Evolutionary conservation across 1,284 basidiomycete species (phyloP), one percentile per base, ranked within the genome.

Genomic region (Fomitopsis schrenkii): DNA sequence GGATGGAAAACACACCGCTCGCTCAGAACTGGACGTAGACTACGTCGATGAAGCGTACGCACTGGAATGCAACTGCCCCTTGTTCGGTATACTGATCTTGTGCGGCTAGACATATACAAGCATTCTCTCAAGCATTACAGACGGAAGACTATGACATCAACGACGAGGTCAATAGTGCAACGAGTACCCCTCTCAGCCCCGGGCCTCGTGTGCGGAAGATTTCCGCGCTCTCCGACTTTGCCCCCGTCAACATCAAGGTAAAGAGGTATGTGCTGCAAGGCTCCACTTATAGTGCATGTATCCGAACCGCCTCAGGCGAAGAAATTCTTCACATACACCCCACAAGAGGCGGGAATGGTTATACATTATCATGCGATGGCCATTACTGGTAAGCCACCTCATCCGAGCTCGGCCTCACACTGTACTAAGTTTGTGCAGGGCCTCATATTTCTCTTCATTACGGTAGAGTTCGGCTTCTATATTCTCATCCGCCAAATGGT

Each of bases 191-290:
- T 33, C 64, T 68, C 33, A 65, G 66, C 17, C 63, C 65, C 17
- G 72, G 72, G 14, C 73, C 70, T 28, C 77, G 82, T 38, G 79
- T 86, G 35, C 81, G 89, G 70, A 95, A 94, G 76, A 86, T 97
- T 15, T 89, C 92, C 57, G 94, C 95, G 0, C 78, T 96, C 50
- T 94, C 91, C 10, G 95, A 97, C 74, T 98, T 97, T 72, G 95
- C 95, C 1, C 95, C 95, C 0, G 87, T 98, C 19, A 93, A 96
- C 72, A 76, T 93, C 66, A 87, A 82, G 69, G 88, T 97, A 35
- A 86, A 83, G 72, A 85, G 79, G 90, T 89, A 65, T 59, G 72
- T 74, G 19, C n/a, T 61, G 19, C 40, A 40, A 15, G 5, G 10
- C 3, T 10, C 12, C 26, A 9, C 3, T 26, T 35, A 59, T 61